Evolutionary conservation across 1,284 basidiomycete genomes (phyloP), one percentile per base, ranked within the genome.

Genomic region (Tausonia pullulans): DNA sequence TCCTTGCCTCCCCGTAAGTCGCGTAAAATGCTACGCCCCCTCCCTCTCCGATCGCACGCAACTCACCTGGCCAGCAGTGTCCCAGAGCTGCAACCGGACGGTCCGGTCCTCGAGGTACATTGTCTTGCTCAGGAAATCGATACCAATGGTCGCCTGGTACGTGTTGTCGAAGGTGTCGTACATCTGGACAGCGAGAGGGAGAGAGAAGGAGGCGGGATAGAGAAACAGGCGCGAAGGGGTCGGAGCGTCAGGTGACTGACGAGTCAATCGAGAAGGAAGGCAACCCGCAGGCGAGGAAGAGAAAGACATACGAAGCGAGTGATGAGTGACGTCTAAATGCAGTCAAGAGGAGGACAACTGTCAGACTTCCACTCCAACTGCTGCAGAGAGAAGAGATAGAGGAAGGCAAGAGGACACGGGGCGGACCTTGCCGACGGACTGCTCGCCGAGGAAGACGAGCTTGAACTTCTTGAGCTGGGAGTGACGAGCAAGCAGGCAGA

Each of bases 91-190:
- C 77, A 99, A 78, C 73, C 96, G 83, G 58, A 99, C 95, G 3
- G 96, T 99, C 71, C 96, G 81, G 79, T 99, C 96, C 75, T 99
- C 96, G 66, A 98, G 83, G 78, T 99, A 99, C 92, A 99, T 96
- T 0, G 96, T 98, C 82, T 99, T 99, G 79, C 91, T 95, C 75
- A 99, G 80, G 76, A 98, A 98, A 80, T 99, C 96, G 77, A 98
- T 98, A 69, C 96, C 96, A 74, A 99, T 99, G 11, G 96, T 99
- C 11, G 96, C 96, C 78, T 99, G 96, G 77, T 99, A 99, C 57
- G 95, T 98, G 78, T 96, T 97, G 81, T 99, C 96, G 76, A 99
- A 99, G 0, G 96, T 98, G 78, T 98, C 96, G 77, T 98, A 99
- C 95, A 98, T 98, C 91, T 93, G 72, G 3, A 48, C 41, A 45